Evolutionary conservation across 2,329 filamentous ascomycete species (phyloP).

Genomic region (Neofusicoccum laricinum): DNA sequence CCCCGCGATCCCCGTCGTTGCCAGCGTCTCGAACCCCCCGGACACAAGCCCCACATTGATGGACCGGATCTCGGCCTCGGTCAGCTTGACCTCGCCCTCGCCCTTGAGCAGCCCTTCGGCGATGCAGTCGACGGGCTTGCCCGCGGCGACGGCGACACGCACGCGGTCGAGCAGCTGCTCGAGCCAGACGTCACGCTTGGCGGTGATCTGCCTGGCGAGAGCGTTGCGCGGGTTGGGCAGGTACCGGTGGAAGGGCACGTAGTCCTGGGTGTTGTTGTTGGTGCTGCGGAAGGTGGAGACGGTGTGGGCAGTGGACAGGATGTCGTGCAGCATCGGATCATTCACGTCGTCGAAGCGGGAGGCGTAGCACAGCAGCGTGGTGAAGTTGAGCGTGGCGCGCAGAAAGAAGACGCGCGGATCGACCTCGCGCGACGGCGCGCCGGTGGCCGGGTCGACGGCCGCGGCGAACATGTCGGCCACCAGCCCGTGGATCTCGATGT

Average conservation of each 20-base stretch:
- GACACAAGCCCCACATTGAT: constrained; percentile 13
- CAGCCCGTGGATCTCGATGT: constrained; percentile 10
- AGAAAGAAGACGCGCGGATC: constrained; percentile 10
- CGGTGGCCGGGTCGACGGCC: background rate
- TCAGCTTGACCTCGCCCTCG: background rate
- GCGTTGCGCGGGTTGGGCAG: background rate
- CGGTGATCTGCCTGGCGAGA: background rate
- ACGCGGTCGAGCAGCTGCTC: constrained; percentile 5
- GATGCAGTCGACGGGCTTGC: constrained; percentile 5
- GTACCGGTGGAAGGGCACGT: constrained; percentile 3
- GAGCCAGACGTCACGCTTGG: constrained; percentile 13
- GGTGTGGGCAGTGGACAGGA: background rate
- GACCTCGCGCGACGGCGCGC: background rate
- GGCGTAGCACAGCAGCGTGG: constrained; percentile 12
- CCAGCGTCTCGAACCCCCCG: constrained; percentile 12
- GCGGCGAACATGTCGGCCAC: background rate
- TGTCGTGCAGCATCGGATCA: constrained; percentile 13
- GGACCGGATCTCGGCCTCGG: constrained; percentile 10
- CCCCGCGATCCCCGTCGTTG: constrained; percentile 8
- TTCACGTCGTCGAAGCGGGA: background rate
- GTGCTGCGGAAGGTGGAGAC: constrained; percentile 14
- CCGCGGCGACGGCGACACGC: background rate
- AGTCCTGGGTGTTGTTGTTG: constrained; percentile 10
- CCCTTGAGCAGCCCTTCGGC: background rate
- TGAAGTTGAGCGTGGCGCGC: constrained; percentile 14